Evolutionary conservation across 2,329 filamentous ascomycete species (phyloP), one percentile per base, ranked within the genome.

Genomic region (Pseudogymnoascus sp.): DNA sequence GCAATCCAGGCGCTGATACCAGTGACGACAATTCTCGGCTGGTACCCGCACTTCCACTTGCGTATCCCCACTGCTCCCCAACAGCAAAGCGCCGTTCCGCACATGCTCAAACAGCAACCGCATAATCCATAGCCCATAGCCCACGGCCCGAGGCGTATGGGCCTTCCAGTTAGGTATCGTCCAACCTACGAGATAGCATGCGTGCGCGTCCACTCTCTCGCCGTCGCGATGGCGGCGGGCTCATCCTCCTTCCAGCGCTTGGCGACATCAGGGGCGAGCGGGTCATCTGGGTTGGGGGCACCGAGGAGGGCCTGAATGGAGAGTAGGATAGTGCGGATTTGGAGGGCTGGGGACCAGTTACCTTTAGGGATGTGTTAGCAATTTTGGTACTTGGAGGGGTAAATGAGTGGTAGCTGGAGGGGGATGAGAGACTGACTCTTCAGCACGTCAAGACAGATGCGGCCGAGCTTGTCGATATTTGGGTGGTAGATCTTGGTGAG

Each of bases 401-500:
- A 55, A 10, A 33, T 63, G 31, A 8, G 26, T 23, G 62, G 58
- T 58, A 62, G 31, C 0, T 23, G 29, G 63, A 2, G 39, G n/a
- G 6, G 14, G 11, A 55, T 58, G 29, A 38, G 39, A 10, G 7
- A 69, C 84, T 69, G 80, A 96, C 94, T 96, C 81, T 99, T 99
- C 63, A 99, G 79, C 35, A 99, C 94, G 74, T 99, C 94, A 59
- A 99, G 80, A 74, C 95, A 99, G 77, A 99, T 99, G 65, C 94
- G 89, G 65, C 94, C 94, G 2, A 99, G 85, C 77, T 95, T 95
- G 75, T 99, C 94, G 69, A 99, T 97, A 75, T 99, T 99, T 61
- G 94, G 94, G 75, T 99, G 95, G 78, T 97, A 99, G 76, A 99
- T 97, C 79, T 96, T 97, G 70, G 95, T 99, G 60, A 99, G 82